Evolutionary conservation across 2,329 filamentous ascomycete genomes (phyloP), one percentile per base, ranked within the genome.

Genomic region (Hypoxylon sp.): DNA sequence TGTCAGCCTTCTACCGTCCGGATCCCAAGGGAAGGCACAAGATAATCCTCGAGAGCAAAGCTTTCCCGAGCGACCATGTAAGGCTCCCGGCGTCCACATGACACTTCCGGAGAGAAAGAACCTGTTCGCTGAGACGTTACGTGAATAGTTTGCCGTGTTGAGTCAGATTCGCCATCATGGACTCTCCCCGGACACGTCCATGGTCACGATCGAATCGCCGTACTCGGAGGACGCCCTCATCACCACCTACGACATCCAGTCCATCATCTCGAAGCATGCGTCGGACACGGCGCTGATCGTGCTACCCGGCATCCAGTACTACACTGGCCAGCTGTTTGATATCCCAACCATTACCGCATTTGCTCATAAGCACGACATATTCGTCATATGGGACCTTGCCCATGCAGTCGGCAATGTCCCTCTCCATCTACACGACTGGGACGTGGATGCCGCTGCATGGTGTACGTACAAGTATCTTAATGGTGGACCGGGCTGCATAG

Each of bases 401-500:
- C 91, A 94, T 75, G 91, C 91, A 3, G 89, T 85, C 15, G 91
- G 91, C 17, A 94, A 94, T 71, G 89, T 94, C 1, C 87, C 89
- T 1, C 77, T 94, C 19, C 79, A 84, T 54, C 82, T 94, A 7
- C 90, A 93, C 73, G 87, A 91, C 69, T 94, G 91, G 91, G 83
- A 90, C 56, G 91, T 93, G 41, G 91, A 94, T 74, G 93, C 80
- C 1, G 91, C 91, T 4, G 89, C 84, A 7, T 94, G 91, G 91
- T 94, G 91, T 74, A 89, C 85, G 62, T 94, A 94, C 80, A 94
- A 94, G 76, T 94, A 94, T 75, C 83, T 94, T 63, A 94, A 93
- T 73, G 84, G 87, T 53, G 91, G 91, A 0, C 91, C 91, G 0
- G 91, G 91, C 6, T 86, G 86, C 20, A 93, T 93, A 67, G 91